phyloP scores from a whole-genome alignment of 2,329 filamentous ascomycete species.

The Penicillium sp. region DNA sequence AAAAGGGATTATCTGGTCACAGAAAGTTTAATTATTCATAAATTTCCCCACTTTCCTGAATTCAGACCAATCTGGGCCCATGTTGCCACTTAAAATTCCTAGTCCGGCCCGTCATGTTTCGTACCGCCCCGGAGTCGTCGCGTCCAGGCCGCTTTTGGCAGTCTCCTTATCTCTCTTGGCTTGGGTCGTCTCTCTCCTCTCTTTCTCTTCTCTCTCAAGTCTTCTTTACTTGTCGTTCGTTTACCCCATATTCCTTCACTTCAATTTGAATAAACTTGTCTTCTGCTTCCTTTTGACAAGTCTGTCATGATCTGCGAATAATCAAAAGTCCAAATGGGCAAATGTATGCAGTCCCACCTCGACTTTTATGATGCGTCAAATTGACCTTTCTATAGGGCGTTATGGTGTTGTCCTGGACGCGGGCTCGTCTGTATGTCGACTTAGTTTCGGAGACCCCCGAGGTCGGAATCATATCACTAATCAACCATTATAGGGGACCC shows the following conservation, averaged over 20 bases:
- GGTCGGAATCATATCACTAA: constrained; percentile 8
- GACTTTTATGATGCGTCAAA: background rate
- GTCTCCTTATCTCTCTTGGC: constrained; percentile 18
- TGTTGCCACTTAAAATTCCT: background rate
- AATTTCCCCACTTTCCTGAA: constrained; percentile 10
- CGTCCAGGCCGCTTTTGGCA: constrained; percentile 20
- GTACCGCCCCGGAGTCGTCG: constrained; percentile 19
- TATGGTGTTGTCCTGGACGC: constrained; percentile 97
- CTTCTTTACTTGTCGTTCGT: constrained; percentile 7
- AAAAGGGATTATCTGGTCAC: constrained; percentile 4
- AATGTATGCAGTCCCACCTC: constrained; percentile 32
- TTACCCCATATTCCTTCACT: constrained; percentile 5
- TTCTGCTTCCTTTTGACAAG: constrained; percentile 11
- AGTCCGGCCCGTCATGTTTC: constrained; percentile 18
- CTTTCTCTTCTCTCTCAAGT: background rate
- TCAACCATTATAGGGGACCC: constrained; percentile 65
- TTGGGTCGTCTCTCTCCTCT: background rate
- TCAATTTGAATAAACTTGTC: constrained; percentile 8
- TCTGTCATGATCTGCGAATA: constrained; percentile 32
- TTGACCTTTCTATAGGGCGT: constrained; percentile 45
- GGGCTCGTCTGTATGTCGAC: constrained; percentile 70
- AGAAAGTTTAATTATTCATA: constrained; percentile 9
- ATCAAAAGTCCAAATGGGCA: constrained; percentile 39
- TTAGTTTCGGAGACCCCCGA: background rate
- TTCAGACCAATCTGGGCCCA: constrained; percentile 2